These are phyloP conservation scores for Ceratorhiza oryzae-sativae DNA, from an alignment of 1,284 basidiomycete species.

Conservation along the genomic window DNA sequence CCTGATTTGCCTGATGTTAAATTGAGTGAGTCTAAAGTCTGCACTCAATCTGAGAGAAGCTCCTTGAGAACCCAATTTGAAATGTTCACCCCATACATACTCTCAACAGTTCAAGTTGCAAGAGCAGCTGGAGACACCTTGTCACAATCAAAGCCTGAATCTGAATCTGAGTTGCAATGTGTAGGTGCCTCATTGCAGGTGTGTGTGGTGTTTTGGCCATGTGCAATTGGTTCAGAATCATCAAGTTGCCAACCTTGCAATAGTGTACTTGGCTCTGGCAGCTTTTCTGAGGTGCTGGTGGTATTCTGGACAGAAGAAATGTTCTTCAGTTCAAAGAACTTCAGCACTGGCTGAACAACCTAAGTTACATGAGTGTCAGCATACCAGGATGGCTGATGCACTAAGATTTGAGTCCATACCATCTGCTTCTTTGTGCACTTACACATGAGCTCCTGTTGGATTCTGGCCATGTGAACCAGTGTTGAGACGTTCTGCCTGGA, in stretches of 20 bases:
- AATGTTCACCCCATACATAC: too few species aligned
- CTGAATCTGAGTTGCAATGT: too few species aligned
- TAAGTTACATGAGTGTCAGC: not conserved
- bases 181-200: not conserved
- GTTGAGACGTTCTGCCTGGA: constrained; percentile 47
- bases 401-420: not conserved
- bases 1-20: not conserved
- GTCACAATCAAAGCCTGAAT: too few species aligned
- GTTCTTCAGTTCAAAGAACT: not conserved
- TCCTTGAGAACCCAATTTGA: too few species aligned
- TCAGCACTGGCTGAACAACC: not conserved
- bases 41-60: not conserved
- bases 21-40: not conserved
- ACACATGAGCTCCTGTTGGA: constrained; percentile 25
- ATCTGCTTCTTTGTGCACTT: not conserved
- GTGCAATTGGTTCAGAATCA: not conserved
- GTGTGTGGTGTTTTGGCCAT: not conserved
- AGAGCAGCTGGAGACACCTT: too few species aligned
- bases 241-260: not conserved
- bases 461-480: constrained; percentile 48
- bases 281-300: not conserved
- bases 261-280: not conserved
- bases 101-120: too few species aligned
- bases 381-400: not conserved
- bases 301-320: not conserved